phyloP scores from a whole-genome alignment of 1,284 basidiomycete species.

The Porodaedalea pini region DNA sequence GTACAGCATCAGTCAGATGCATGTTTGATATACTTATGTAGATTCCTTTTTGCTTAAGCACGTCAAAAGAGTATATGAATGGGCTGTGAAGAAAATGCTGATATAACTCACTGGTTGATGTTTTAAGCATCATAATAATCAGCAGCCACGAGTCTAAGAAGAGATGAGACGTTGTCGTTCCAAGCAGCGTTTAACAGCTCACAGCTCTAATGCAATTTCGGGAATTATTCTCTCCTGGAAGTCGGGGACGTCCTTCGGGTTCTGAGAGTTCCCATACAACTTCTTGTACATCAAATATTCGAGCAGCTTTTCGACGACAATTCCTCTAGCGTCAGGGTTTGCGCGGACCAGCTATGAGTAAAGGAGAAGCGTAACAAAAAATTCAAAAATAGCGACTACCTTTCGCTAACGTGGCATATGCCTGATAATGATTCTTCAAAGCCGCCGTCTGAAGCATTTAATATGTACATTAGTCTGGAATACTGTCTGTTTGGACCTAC shows the following conservation, averaged over 20 bases:
- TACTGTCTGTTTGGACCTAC: slow-evolving; percentile 29
- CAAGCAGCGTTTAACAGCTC: slow-evolving; percentile 31
- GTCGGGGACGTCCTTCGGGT: slow-evolving; percentile 74
- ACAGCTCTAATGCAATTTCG: slow-evolving; percentile 83
- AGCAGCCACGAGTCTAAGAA: slow-evolving; percentile 58
- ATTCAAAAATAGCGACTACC: slow-evolving; percentile 32
- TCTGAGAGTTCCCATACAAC: slow-evolving; percentile 53
- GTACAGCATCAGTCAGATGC: too few species aligned
- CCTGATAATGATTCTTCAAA: slow-evolving; percentile 50
- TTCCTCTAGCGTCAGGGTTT: slow-evolving; percentile 43
- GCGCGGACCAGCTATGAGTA: too few species aligned
- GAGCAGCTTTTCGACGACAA: slow-evolving; percentile 76
- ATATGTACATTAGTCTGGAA: slow-evolving; percentile 1
- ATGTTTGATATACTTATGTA: too few species aligned
- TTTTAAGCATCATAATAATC: slow-evolving; percentile 58
- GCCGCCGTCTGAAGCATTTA: slow-evolving; percentile 30
- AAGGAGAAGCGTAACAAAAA: neutral
- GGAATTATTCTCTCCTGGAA: slow-evolving; percentile 74
- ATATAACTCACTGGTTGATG: neutral
- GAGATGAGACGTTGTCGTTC: neutral
- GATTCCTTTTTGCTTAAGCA: neutral
- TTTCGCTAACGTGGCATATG: slow-evolving; percentile 45
- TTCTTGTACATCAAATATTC: slow-evolving; percentile 82
- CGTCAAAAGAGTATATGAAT: neutral
- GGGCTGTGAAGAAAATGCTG: neutral